phyloP scores from a whole-genome alignment of 257 asterid species.

The Ajuga chamaepitys region DNA sequence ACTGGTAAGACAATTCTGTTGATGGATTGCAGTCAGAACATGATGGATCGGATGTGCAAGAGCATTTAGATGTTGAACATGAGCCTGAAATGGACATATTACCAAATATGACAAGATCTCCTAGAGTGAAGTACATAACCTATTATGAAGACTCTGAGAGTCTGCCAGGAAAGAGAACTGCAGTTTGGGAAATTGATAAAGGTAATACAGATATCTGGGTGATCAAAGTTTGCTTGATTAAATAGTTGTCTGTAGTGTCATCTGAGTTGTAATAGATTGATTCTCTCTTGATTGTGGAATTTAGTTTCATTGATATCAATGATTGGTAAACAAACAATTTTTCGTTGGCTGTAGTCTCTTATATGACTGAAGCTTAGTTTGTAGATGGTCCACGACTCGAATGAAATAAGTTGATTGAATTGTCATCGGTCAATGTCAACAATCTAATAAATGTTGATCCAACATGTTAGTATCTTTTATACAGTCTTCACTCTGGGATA shows the following conservation, averaged over 20 bases:
- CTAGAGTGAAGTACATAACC: conserved; percentile 85
- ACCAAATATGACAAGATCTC: conserved; percentile 89
- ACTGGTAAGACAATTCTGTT: conserved; percentile 9
- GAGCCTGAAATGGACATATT: conserved; percentile 62
- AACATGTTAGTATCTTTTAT: background rate
- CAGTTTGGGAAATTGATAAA: conserved; percentile 99
- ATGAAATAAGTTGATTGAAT: background rate
- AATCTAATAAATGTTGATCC: background rate
- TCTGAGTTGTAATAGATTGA: conserved; percentile 6
- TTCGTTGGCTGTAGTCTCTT: conserved; percentile 3
- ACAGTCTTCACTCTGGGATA: background rate
- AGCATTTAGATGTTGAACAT: conserved; percentile 69
- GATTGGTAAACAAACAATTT: background rate
- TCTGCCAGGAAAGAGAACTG: conserved; percentile 89
- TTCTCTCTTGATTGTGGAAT: conserved; percentile 1
- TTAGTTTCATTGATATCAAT: background rate
- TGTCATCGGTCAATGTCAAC: background rate
- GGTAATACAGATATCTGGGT: conserved; percentile 44
- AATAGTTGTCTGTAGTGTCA: background rate
- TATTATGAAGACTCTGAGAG: conserved; percentile 96
- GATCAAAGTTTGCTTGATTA: conserved; percentile 8
- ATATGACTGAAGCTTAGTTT: background rate
- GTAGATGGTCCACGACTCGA: background rate
- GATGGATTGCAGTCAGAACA: conserved; percentile 75
- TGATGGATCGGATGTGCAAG: conserved; percentile 92